These are phyloP conservation scores for Nitzschia sp. DNA, from an alignment of 108 stramenopile genomes.

Conservation along the genomic window DNA sequence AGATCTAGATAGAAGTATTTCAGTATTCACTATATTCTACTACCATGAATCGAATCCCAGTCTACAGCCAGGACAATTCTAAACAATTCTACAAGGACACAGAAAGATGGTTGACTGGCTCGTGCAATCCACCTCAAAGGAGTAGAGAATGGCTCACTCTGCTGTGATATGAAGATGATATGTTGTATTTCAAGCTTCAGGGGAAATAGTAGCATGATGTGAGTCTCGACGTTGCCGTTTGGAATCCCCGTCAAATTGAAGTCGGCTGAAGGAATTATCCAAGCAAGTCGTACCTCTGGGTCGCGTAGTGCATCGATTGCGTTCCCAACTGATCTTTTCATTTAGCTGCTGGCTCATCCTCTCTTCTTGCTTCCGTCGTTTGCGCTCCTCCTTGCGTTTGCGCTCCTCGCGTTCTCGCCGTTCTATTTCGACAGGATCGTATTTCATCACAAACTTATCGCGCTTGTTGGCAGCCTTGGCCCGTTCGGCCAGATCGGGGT, in stretches of 20 bases:
- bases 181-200: too few species aligned
- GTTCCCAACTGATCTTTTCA: not conserved
- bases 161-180: too few species aligned
- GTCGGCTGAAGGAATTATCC: not conserved
- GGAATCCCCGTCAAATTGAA: not conserved
- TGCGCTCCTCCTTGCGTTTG: slow-evolving; percentile 28
- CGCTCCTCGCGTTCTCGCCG: slow-evolving; percentile 31
- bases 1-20: too few species aligned
- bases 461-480: slow-evolving; percentile 77
- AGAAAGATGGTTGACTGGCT: too few species aligned
- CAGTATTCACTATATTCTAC: too few species aligned
- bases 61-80: too few species aligned
- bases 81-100: too few species aligned
- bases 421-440: slow-evolving; percentile 63
- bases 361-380: slow-evolving; percentile 16
- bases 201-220: slow-evolving; percentile 15
- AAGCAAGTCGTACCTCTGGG: not conserved
- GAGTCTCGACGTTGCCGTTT: not conserved
- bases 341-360: not conserved
- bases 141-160: too few species aligned
- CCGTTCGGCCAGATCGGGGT: slow-evolving; percentile 76
- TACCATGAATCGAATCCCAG: too few species aligned
- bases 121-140: too few species aligned
- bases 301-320: not conserved
- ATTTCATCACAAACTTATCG: slow-evolving; percentile 90